Conservation (phyloP, 1,284 basidiomycete species). For the Pulchroboletus neoregius region DNA sequence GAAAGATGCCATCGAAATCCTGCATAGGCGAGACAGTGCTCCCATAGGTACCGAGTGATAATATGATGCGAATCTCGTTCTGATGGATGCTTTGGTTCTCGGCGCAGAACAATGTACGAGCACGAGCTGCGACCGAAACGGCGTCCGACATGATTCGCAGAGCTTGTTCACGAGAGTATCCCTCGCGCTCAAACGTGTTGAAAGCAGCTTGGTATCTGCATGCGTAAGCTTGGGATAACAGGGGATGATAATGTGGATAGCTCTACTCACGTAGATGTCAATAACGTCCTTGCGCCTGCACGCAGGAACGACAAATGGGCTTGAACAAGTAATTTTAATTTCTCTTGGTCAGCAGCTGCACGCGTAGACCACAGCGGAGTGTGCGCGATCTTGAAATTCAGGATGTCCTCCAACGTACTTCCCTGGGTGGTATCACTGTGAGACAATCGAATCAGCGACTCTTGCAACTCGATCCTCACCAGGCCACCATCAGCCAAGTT, state of each 20-base stretch:
- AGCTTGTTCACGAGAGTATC: slow-evolving; percentile 46
- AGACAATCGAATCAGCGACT: not conserved
- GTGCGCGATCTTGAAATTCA: slow-evolving; percentile 49
- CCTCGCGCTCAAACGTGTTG: slow-evolving; percentile 51
- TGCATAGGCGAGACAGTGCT: slow-evolving; percentile 64
- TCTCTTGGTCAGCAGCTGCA: slow-evolving; percentile 41
- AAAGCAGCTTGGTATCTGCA: slow-evolving; percentile 63
- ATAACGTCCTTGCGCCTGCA: slow-evolving; percentile 57
- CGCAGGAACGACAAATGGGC: slow-evolving; percentile 59
- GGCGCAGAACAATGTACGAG: slow-evolving; percentile 37
- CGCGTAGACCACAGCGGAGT: slow-evolving; percentile 68
- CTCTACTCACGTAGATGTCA: slow-evolving; percentile 56
- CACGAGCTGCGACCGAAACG: slow-evolving; percentile 50
- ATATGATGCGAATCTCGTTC: slow-evolving; percentile 45
- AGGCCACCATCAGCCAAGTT: slow-evolving; percentile 58
- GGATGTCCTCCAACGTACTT: slow-evolving; percentile 60
- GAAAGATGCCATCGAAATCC: slow-evolving; percentile 73
- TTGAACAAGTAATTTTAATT: slow-evolving; percentile 49
- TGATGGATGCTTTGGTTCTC: slow-evolving; percentile 15
- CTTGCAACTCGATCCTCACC: slow-evolving; percentile 33
- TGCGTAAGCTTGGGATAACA: not conserved
- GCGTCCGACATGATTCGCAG: slow-evolving; percentile 50
- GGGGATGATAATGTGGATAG: not conserved
- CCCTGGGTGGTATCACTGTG: slow-evolving; percentile 44
- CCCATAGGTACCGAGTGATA: slow-evolving; percentile 75